Evolutionary conservation across 1,284 basidiomycete genomes (phyloP), one percentile per base, ranked within the genome.

Genomic region (Austroboletus olivaceoglutinosus): DNA sequence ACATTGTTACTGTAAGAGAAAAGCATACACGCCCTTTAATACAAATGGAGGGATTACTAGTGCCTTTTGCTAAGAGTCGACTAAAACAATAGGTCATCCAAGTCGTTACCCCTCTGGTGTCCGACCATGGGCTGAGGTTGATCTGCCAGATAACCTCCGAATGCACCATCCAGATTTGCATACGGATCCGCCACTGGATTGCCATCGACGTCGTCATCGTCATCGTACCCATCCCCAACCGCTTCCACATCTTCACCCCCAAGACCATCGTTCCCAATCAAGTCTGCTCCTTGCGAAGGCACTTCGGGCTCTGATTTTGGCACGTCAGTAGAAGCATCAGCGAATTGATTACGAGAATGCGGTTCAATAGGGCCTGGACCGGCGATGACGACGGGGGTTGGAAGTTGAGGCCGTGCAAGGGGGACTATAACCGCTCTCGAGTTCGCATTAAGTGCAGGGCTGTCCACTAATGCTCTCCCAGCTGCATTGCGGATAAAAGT

Each of bases 401-500:
- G 81, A 39, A 83, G 75, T 54, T 74, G 73, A 8, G 75, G 66
- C 15, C 82, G 80, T 43, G 78, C 61, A 11, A 86, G 65, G 9
- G 84, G 75, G 12, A 91, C 77, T n/a, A 91, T 76, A 29, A 83
- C 84, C 45, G 83, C 78, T 49, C 86, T 78, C 3, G 89, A 91
- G 56, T 86, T 76, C 2, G 79, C 62, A 61, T 92, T 92, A 38
- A 92, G 73, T 4, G 90, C 90, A 21, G 89, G 86, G 54, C 84
- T 89, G 64, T 91, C 89, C 34, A 73, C 69, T 50, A 92, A 73
- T 12, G 86, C 83, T 63, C 82, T 90, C 45, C 86, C 85, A 37
- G 82, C 75, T 5, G 89, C 86, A 60, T 84, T 83, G 19, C 90
- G 83, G 60, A 92, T 92, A 70, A 92, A 92, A 5, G 89, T 92